Evolutionary conservation across 1,284 basidiomycete species (phyloP).

Genomic region (Sporisorium exsertum): DNA sequence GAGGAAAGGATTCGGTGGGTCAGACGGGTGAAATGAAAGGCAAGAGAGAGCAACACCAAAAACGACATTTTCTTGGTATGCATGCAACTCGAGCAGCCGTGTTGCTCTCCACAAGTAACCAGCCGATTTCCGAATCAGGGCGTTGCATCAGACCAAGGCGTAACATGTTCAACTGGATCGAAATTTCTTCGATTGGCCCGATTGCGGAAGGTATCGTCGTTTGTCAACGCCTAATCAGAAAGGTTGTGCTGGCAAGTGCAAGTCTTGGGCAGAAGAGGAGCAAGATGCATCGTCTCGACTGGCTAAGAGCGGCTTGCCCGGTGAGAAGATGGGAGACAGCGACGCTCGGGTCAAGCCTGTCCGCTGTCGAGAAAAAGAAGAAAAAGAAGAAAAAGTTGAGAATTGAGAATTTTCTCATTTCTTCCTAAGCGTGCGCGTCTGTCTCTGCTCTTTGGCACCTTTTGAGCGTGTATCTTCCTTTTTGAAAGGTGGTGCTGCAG

Average conservation of each 20-base stretch:
- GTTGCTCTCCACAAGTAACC: no score
- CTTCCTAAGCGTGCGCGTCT: not conserved
- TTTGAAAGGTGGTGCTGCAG: not conserved
- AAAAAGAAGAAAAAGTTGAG: not conserved
- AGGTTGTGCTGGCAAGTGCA: not conserved
- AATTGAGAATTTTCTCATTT: not conserved
- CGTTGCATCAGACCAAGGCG: not conserved
- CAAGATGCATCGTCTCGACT: not conserved
- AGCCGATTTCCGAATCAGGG: not conserved
- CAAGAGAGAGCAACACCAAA: conserved; percentile 5
- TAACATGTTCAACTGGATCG: not conserved
- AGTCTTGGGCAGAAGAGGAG: not conserved
- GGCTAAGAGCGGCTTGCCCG: conserved; percentile 25
- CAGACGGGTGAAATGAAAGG: not conserved
- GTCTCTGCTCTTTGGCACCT: not conserved
- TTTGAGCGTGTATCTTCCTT: not conserved
- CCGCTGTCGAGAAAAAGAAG: conserved; percentile 8
- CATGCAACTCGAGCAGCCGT: not conserved
- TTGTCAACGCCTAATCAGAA: not conserved
- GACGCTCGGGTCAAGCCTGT: conserved; percentile 21
- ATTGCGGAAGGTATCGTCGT: conserved; percentile 1
- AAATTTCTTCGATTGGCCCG: conserved; percentile 12
- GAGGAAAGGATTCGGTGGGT: conserved; percentile 4
- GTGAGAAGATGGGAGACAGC: not conserved
- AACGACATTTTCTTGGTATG: not conserved